Evolutionary conservation across 2,329 filamentous ascomycete species (phyloP).

Genomic region (Volutella citrinella): DNA sequence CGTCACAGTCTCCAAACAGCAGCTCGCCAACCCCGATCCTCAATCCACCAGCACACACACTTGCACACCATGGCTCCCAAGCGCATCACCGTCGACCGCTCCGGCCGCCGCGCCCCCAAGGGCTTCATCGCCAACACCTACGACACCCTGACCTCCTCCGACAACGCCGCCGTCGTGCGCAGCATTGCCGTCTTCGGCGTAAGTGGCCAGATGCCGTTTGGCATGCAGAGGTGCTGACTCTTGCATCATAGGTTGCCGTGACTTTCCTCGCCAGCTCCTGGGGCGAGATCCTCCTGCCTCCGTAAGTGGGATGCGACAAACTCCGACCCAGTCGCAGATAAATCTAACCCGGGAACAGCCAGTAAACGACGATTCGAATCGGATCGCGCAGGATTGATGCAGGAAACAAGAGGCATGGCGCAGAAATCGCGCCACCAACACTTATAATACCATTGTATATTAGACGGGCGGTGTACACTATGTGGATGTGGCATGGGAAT

Average conservation of each 20-base stretch:
- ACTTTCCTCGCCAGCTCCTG: conserved; percentile 66
- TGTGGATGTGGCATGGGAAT: conserved; percentile 9
- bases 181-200: conserved; percentile 68
- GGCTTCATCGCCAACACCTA: conserved; percentile 59
- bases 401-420: background rate
- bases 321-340: background rate
- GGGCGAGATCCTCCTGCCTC: conserved; percentile 65
- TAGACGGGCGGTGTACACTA: conserved; percentile 1
- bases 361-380: conserved; percentile 19
- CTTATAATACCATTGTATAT: conserved; percentile 2
- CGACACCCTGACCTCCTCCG: conserved; percentile 59
- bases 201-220: conserved; percentile 31
- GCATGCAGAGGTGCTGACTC: conserved; percentile 4
- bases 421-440: background rate
- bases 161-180: conserved; percentile 67
- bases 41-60: background rate
- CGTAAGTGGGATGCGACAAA: conserved; percentile 43
- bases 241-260: conserved; percentile 53
- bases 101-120: conserved; percentile 38
- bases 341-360: conserved; percentile 15
- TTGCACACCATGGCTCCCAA: conserved; percentile 61
- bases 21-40: too few species aligned
- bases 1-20: too few species aligned
- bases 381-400: conserved; percentile 1
- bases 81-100: conserved; percentile 51